Conservation (phyloP, 148 eudicot genomes). For the Arctostaphylos glauca region DNA sequence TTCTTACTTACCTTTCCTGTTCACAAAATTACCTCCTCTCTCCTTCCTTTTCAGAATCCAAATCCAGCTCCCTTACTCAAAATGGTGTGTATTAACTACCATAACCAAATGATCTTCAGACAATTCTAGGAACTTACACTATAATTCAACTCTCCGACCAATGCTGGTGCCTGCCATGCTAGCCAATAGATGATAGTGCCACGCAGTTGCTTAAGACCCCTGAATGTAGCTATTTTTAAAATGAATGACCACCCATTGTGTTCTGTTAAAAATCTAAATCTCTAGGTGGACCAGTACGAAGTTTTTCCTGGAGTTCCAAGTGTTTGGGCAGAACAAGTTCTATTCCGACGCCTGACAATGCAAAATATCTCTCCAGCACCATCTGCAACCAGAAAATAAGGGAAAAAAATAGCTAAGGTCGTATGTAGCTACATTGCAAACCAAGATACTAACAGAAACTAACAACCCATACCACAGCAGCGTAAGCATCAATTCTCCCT, state of each 20-base stretch:
- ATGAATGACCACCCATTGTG: background rate
- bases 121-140: background rate
- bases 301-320: slow-evolving; percentile 66
- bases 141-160: background rate
- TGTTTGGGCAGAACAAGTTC: slow-evolving; percentile 84
- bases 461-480: slow-evolving; percentile 35
- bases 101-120: background rate
- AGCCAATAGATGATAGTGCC: background rate
- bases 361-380: slow-evolving; percentile 81
- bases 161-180: background rate
- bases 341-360: slow-evolving; percentile 47
- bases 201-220: background rate
- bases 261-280: slow-evolving; percentile 28
- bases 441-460: background rate
- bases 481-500: slow-evolving; percentile 43
- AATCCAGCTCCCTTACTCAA: background rate
- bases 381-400: slow-evolving; percentile 42
- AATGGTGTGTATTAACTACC: background rate
- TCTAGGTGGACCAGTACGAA: slow-evolving; percentile 51
- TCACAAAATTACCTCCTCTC: background rate
- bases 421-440: background rate
- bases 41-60: background rate
- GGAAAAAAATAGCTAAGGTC: background rate
- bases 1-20: background rate
- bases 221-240: background rate